Base-by-base conservation (phyloP, 2,329 filamentous ascomycete species). In the Achaetomium macrosporum region DNA sequence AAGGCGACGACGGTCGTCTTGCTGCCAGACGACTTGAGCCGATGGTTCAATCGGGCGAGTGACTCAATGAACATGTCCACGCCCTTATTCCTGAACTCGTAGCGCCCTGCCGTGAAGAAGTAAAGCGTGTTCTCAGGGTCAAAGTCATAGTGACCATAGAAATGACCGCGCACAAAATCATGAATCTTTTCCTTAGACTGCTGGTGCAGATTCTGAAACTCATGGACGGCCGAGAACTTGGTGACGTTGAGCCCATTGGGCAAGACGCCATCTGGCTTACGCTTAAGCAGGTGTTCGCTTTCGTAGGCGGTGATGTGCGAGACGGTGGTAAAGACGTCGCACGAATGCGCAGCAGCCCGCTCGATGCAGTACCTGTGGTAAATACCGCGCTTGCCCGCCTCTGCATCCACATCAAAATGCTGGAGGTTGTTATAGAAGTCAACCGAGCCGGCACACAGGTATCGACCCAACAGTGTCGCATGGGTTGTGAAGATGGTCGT, bases 21-120 rank as follows among this genome's bases (percentile, higher is more conserved):
- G 62, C 90, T 95, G 45, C 89, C 89, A 8, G 84, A 73, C 47
- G 73, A 73, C 79, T 97, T 97, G 66, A 99, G 82, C 37, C 87
- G 83, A 75, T 97, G 91, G 73, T 99, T 99, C 64, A 99, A 75
- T 41, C 93, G 88, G 29, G 93, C 93, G 58, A 99, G 76, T 3
- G 91, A 93, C 72, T 99, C 93, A 62, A 99, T 95, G 71, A 97
- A 99, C 93, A 99, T 97, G 71, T 99, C 93, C 10, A 96, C 92
- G 66, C 93, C 93, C 74, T 99, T 99, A 68, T 99, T 99, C 59
- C 93, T 80, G 78, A 92, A 99, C 71, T 99, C 93, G 66, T 99
- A 99, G 58, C 93, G 87, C 55, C 93, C 93, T 7, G 93, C 88
- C 3, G 91, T 99, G 76, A 99, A 99, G 73, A 97, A 87, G 73